phyloP scores from a whole-genome alignment of 1,284 basidiomycete genomes.

The Ustilago sp. region DNA sequence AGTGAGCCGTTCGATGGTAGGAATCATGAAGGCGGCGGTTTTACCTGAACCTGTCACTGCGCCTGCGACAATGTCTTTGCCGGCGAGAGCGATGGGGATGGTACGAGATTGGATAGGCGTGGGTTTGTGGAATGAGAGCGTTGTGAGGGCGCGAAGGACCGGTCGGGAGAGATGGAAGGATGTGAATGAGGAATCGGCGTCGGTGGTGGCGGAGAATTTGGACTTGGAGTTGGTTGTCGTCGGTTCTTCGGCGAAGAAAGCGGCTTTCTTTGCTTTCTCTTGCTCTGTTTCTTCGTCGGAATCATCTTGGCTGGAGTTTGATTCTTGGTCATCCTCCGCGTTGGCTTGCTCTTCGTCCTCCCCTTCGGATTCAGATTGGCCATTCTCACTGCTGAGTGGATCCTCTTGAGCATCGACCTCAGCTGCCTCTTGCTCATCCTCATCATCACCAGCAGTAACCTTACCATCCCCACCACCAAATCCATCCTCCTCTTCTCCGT shows the following conservation, averaged over 20 bases:
- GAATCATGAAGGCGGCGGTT: conserved; percentile 98
- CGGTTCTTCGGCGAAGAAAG: conserved; percentile 64
- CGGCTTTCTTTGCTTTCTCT: conserved; percentile 63
- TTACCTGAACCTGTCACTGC: conserved; percentile 96
- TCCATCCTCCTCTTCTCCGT: conserved; percentile 76
- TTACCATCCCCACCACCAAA: conserved; percentile 61
- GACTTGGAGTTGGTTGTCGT: conserved; percentile 12
- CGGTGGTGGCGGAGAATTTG: conserved; percentile 8
- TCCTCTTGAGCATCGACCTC: conserved; percentile 55
- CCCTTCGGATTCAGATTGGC: conserved; percentile 2
- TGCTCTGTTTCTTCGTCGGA: conserved; percentile 56
- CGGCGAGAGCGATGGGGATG: conserved; percentile 96
- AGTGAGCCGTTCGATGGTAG: conserved; percentile 94
- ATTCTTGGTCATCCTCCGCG: conserved; percentile 20
- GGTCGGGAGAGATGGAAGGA: conserved; percentile 90
- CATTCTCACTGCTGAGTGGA: conserved; percentile 27
- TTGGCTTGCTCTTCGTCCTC: conserved; percentile 14
- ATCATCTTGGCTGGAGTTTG: conserved; percentile 41
- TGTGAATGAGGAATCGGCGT: conserved; percentile 75
- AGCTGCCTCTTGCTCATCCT: conserved; percentile 67
- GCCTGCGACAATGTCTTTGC: conserved; percentile 95
- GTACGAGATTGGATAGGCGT: conserved; percentile 98
- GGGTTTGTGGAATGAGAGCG: conserved; percentile 83
- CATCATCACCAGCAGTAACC: conserved; percentile 53
- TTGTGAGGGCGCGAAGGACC: conserved; percentile 84